Base-by-base conservation (phyloP, 2,329 filamentous ascomycete genomes). In the Claviceps africana region DNA sequence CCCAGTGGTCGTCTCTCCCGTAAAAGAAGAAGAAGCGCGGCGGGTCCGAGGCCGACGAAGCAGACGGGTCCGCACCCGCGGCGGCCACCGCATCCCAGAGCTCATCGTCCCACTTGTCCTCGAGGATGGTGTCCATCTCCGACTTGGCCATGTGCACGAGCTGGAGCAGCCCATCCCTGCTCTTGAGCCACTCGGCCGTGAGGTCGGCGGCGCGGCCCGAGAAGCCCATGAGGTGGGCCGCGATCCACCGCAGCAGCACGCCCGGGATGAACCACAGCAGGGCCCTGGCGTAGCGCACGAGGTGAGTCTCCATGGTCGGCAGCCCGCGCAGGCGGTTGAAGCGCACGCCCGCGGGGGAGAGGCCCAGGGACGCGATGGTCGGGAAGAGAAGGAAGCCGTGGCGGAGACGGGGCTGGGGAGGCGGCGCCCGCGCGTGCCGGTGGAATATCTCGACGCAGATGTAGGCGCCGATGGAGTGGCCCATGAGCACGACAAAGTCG, bases 381-480 rank as follows among this genome's bases (percentile, higher is more conserved):
- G 86, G 85, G 62, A 88, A 88, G 19, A 90, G 72, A 52, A 89
- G 71, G 43, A 88, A 72, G 1, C 76, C 84, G 30, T 73, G 69
- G 37, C 62, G 64, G 22, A 81, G 67, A 11, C 61, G 63, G n/a
- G 75, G 61, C 46, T 66, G 61, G n/a, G 68, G 65, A 1, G 64
- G 64, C 64, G 39, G n/a, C 4, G 19, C n/a, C 3, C 69, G 69
- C 37, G 73, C 67, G 55, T 81, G 75, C 10, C 79, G 71, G 55
- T 81, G 71, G 47, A 86, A 76, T 31, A 86, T 67, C 63, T 89
- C 84, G 56, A 88, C 77, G 2, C 77, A 70, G 21, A 90, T 83
- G 62, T 86, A 90, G 10, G 79, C 71, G 25, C 86, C 86, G 1
- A 90, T 82, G 0, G 84, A 88, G 65, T 90, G 86, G 4, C 85